Conservation (phyloP, 2,329 filamentous ascomycete species). For the Chaetomium olivaceum region DNA sequence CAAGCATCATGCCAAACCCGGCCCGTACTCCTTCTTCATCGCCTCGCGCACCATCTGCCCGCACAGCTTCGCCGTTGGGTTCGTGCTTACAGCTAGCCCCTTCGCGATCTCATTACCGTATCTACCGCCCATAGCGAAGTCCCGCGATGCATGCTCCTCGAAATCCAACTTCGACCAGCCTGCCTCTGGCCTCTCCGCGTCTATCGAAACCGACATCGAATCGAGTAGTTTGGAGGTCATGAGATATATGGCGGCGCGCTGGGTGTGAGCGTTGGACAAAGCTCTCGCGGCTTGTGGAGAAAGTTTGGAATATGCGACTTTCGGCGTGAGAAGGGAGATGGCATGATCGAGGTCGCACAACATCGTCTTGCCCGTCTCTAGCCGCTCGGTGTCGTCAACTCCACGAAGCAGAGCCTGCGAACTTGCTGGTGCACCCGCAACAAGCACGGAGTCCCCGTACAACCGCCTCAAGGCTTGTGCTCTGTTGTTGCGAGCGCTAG, state of each 20-base stretch:
- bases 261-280: conserved; percentile 69
- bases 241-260: conserved; percentile 66
- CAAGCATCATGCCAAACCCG: conserved; percentile 45
- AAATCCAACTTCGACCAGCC: conserved; percentile 57
- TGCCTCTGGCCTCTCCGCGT: conserved; percentile 45
- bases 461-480: conserved; percentile 65
- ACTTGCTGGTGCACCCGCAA: conserved; percentile 43
- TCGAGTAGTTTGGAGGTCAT: conserved; percentile 55
- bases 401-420: conserved; percentile 46
- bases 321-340: conserved; percentile 60
- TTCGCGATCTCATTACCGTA: conserved; percentile 68
- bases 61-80: conserved; percentile 69
- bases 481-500: conserved; percentile 72
- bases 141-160: conserved; percentile 62
- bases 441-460: conserved; percentile 61
- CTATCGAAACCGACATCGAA: conserved; percentile 41
- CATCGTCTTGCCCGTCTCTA: conserved; percentile 42
- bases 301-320: conserved; percentile 51
- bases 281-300: conserved; percentile 66
- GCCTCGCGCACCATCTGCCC: conserved; percentile 69
- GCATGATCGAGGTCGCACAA: conserved; percentile 59
- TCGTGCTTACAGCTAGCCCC: conserved; percentile 63
- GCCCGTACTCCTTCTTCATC: conserved; percentile 67
- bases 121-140: conserved; percentile 64
- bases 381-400: conserved; percentile 42